Evolutionary conservation across 208 protist species (phyloP), one percentile per base, ranked within the genome.

Genomic region (Herpetomonas tarakana): DNA sequence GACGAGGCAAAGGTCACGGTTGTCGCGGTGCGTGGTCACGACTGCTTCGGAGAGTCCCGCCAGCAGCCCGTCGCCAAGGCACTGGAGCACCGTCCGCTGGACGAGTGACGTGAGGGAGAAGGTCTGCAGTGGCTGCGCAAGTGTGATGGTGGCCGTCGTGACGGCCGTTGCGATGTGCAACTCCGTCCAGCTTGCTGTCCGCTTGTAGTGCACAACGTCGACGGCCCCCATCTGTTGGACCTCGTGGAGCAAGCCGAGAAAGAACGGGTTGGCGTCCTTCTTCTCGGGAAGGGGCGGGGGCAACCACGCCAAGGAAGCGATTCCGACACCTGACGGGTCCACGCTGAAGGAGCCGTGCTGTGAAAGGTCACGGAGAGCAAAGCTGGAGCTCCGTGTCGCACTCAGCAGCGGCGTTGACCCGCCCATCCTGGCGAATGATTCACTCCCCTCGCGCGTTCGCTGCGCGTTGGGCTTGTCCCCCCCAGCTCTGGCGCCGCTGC

Each of bases 131-230:
- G 60, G 28, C 30, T 58, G 50, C 44, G 59, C 51, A 2, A 78
- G 47, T 2, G 57, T 27, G 26, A 76, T 53, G 1, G 53, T 31
- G n/a, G 58, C 12, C 41, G 61, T 65, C 49, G 50, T 50, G 38
- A 75, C 77, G 14, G 76, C 71, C 2, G 66, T 57, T 0, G 77
- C 54, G 61, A 78, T 61, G 67, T 87, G 82, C 50, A 93, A 62
- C 76, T 93, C 86, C 46, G 38, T 56, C 86, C 86, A 93, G 14
- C 61, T 65, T 11, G 74, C 68, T 0, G 80, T 90, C 21, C 71
- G 81, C 60, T 90, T 84, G 50, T 72, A 81, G 29, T 62, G 58
- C 22, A 82, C 65, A 16, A 83, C 66, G 61, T 93, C 83, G 26
- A 93, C 61, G 46, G 58, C 55, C 16, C 82, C 82, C 9, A 73